Evolutionary conservation across 768 basidiomycete genomes (phyloP).

Genomic region (Suillus sp.): DNA sequence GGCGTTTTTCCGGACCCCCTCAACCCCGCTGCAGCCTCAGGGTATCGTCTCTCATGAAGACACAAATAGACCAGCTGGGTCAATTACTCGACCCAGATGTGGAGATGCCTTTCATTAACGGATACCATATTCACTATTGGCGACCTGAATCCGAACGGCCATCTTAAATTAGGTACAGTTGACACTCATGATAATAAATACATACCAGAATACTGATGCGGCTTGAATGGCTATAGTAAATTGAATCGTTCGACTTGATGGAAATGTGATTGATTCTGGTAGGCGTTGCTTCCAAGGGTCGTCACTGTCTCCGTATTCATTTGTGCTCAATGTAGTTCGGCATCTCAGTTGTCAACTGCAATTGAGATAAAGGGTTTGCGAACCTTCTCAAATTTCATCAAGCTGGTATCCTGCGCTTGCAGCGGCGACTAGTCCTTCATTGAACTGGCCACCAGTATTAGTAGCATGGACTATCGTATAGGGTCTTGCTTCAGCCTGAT

Average conservation of each 20-base stretch:
- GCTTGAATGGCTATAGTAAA: constrained; percentile 32
- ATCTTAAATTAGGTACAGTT: constrained; percentile 25
- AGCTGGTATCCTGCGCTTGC: background rate
- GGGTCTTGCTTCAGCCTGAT: constrained; percentile 25
- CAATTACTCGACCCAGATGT: constrained; percentile 28
- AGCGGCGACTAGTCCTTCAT: constrained; percentile 19
- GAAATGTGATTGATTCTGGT: background rate
- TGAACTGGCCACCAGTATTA: constrained; percentile 26
- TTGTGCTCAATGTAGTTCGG: background rate
- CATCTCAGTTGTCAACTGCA: background rate
- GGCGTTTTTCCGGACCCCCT: constrained; percentile 27
- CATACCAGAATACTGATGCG: constrained; percentile 27
- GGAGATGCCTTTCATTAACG: constrained; percentile 23
- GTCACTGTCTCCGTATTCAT: background rate
- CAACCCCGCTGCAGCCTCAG: constrained; percentile 21
- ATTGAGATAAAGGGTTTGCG: background rate
- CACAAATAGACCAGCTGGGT: constrained; percentile 14
- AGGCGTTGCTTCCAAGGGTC: background rate
- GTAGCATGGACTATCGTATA: constrained; percentile 29
- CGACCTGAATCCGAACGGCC: constrained; percentile 25
- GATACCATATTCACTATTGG: constrained; percentile 32
- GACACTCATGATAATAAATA: constrained; percentile 12
- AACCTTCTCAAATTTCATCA: background rate
- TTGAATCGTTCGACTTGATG: constrained; percentile 20
- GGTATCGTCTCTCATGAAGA: constrained; percentile 16